Conservation (phyloP, 2,329 filamentous ascomycete genomes). For the Phoma sp. region DNA sequence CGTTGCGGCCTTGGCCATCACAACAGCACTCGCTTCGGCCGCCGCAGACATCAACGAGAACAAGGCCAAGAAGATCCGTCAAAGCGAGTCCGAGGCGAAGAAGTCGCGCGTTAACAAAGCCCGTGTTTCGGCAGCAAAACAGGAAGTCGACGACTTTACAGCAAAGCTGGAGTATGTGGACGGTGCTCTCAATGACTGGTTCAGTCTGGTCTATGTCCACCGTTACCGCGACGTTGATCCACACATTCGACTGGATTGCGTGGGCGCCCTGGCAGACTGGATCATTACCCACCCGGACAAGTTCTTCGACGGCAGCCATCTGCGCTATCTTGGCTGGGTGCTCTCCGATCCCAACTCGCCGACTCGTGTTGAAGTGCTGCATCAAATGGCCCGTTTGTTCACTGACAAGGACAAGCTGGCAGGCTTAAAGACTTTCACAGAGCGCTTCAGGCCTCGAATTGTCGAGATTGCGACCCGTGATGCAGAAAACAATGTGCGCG, state of each 20-base stretch:
- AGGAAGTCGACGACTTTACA: slow-evolving; percentile 72
- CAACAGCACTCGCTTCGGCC: slow-evolving; percentile 76
- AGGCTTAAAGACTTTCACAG: slow-evolving; percentile 85
- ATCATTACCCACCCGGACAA: slow-evolving; percentile 82
- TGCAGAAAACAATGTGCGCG: slow-evolving; percentile 78
- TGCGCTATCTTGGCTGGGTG: slow-evolving; percentile 95
- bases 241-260: slow-evolving; percentile 85
- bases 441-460: slow-evolving; percentile 83
- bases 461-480: slow-evolving; percentile 93
- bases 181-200: slow-evolving; percentile 79
- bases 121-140: slow-evolving; percentile 74
- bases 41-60: slow-evolving; percentile 73
- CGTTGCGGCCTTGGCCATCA: slow-evolving; percentile 79
- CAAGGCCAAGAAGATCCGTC: slow-evolving; percentile 77
- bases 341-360: slow-evolving; percentile 78
- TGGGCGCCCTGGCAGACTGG: slow-evolving; percentile 86
- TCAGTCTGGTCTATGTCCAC: slow-evolving; percentile 92
- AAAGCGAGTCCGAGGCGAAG: slow-evolving; percentile 77
- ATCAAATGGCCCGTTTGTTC: slow-evolving; percentile 80
- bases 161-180: slow-evolving; percentile 73
- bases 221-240: slow-evolving; percentile 94
- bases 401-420: slow-evolving; percentile 78
- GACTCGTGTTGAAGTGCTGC: slow-evolving; percentile 84
- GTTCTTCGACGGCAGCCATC: slow-evolving; percentile 88
- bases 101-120: slow-evolving; percentile 78